Conservation (phyloP, 2,329 filamentous ascomycete genomes). For the Dothideomycetes sp. region DNA sequence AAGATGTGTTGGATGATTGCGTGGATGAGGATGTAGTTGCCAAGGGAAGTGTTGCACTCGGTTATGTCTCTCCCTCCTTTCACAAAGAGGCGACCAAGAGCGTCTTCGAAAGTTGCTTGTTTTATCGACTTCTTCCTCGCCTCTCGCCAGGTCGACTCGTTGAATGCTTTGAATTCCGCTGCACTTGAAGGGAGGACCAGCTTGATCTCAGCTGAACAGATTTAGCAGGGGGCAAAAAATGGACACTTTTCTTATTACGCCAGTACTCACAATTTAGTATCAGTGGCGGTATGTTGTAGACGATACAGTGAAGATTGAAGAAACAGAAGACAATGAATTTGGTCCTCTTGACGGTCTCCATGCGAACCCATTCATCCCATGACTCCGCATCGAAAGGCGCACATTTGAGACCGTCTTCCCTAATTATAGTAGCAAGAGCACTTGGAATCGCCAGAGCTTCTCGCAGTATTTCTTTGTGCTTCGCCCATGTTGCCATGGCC, state of each 20-base stretch:
- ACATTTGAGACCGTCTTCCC: constrained; percentile 43
- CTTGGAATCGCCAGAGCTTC: constrained; percentile 48
- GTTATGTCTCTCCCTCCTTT: constrained; percentile 22
- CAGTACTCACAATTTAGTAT: constrained; percentile 45
- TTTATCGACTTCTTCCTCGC: constrained; percentile 16
- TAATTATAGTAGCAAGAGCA: constrained; percentile 43
- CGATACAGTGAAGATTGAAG: constrained; percentile 50
- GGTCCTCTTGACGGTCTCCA: constrained; percentile 42
- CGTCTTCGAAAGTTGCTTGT: constrained; percentile 21
- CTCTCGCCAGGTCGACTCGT: constrained; percentile 38
- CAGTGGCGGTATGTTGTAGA: constrained; percentile 50
- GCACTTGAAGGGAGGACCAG: constrained; percentile 44
- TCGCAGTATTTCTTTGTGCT: constrained; percentile 44
- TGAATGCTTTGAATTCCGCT: constrained; percentile 44
- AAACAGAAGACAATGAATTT: constrained; percentile 48
- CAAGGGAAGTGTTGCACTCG: constrained; percentile 26
- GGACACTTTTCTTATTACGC: no score
- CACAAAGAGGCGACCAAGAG: constrained; percentile 22
- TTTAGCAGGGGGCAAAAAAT: no score
- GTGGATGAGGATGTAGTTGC: constrained; percentile 62
- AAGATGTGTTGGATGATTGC: constrained; percentile 64
- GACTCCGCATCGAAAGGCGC: constrained; percentile 44
- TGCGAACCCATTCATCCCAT: constrained; percentile 43
- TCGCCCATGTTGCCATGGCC: constrained; percentile 49
- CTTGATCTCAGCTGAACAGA: constrained; percentile 36